Evolutionary conservation across 176 grass and related monocot species (phyloP), one percentile per base, ranked within the genome.

Genomic region (Zea mays): DNA sequence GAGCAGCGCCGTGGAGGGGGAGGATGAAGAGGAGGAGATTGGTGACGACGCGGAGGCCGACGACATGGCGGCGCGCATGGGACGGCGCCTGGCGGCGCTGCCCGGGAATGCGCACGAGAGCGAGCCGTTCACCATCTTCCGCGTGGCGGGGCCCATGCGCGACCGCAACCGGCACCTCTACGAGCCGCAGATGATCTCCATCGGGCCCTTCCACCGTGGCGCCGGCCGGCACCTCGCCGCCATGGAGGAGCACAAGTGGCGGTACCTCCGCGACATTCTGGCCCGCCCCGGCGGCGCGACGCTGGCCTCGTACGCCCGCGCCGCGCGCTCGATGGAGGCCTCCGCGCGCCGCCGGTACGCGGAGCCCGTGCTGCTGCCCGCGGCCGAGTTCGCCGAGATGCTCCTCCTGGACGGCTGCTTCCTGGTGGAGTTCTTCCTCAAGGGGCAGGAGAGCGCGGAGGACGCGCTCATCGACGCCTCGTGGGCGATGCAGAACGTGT

Each of bases 361-460:
- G 10, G 86, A 76, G 57, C 81, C 81, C 57, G 77, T 84, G 13
- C 3, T 4, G 5, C 67, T 90, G n/a, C 4, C 67, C 6, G 2
- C 56, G 9, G 20, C 10, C 10, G 90, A 82, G 63, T 85, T 90
- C 69, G 84, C 81, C 0, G 87, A 93, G 78, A 85, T 85, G 76
- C 81, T 89, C 55, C 85, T 89, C 40, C 66, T 93, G 11, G 91
- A 93, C 70, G 80, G 76, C n/a, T 90, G 87, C 52, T 88, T 93
- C 84, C 20, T 93, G 40, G 17, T 92, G 19, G 77, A 79, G 74
- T 75, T 77, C 87, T 86, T 74, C 58, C 65, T 76, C 65, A 84
- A 90, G 65, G 64, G 91, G 36, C 87, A 84, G 65, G 85, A 90
- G 5, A 0, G 58, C 8, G 78, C 37, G 7, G 67, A 56, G 43